Conservation (phyloP, 73 alveolate genomes). For the Symbiodinium pilosum region DNA sequence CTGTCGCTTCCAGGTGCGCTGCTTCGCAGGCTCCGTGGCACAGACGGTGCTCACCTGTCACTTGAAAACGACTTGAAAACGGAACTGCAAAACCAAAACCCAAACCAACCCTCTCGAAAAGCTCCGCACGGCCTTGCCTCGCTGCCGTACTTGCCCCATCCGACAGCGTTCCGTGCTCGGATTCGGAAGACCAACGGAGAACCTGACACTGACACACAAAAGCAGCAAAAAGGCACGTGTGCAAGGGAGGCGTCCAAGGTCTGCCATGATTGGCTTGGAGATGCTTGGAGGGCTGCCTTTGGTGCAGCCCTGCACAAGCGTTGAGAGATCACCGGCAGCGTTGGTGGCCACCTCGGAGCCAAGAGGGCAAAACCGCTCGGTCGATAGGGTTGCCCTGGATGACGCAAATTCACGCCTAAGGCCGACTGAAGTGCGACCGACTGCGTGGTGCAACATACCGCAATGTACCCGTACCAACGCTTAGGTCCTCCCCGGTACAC, state of each 20-base stretch:
- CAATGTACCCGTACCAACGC: no score
- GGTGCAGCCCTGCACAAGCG: constrained; percentile 75
- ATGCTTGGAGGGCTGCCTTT: not conserved
- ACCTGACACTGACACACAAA: not conserved
- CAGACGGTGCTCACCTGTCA: constrained; percentile 71
- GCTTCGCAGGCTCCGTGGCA: constrained; percentile 76
- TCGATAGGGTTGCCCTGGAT: no score
- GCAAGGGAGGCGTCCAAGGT: not conserved
- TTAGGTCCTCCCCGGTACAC: no score
- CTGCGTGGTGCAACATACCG: no score
- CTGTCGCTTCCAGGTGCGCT: not conserved
- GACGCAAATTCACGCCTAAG: no score
- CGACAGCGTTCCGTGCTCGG: constrained; percentile 89
- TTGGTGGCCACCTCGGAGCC: constrained; percentile 66
- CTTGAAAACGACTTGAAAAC: no score
- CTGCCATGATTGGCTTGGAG: not conserved
- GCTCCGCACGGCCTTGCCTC: not conserved
- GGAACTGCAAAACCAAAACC: no score
- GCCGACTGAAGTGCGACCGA: no score
- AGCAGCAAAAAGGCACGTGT: not conserved
- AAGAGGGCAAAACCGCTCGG: no score
- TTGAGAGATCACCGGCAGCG: constrained; percentile 57
- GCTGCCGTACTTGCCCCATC: constrained; percentile 90
- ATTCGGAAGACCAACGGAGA: constrained; percentile 47
- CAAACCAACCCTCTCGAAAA: no score